These are phyloP conservation scores for Ganoderma leucocontextum DNA, from an alignment of 1,284 basidiomycete species.

Conservation along the genomic window DNA sequence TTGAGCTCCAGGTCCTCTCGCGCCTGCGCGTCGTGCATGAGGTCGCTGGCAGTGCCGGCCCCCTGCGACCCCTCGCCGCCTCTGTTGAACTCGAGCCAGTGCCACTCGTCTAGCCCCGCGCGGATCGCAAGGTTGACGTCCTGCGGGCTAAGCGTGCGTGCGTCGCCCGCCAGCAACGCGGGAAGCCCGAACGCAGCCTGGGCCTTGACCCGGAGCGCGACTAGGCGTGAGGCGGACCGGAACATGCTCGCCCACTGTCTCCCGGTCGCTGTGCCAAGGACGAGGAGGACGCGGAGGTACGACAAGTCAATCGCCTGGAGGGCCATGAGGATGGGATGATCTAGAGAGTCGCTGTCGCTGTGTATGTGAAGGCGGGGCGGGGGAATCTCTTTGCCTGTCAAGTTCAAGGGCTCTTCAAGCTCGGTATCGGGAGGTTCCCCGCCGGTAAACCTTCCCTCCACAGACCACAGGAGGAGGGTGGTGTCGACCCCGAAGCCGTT, in stretches of 20 bases:
- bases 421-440: not conserved
- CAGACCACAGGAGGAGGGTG: constrained; percentile 9
- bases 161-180: not conserved
- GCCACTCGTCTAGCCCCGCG: constrained; percentile 14
- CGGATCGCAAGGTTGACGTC: constrained; percentile 4
- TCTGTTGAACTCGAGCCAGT: constrained; percentile 7
- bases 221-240: not conserved
- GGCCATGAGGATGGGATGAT: not conserved
- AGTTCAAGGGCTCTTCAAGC: not conserved
- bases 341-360: not conserved
- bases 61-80: not conserved
- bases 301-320: constrained; percentile 4
- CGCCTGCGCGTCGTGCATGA: not conserved
- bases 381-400: not conserved
- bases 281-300: not conserved
- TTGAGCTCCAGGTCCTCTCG: not conserved
- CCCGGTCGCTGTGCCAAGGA: constrained; percentile 8
- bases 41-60: not conserved
- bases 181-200: constrained; percentile 8
- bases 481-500: not conserved
- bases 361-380: constrained; percentile 3
- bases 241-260: constrained; percentile 7
- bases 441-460: not conserved
- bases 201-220: constrained; percentile 5
- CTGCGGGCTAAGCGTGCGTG: not conserved